Evolutionary conservation across 1,284 basidiomycete genomes (phyloP).

Genomic region (Ceratobasidium sp.): DNA sequence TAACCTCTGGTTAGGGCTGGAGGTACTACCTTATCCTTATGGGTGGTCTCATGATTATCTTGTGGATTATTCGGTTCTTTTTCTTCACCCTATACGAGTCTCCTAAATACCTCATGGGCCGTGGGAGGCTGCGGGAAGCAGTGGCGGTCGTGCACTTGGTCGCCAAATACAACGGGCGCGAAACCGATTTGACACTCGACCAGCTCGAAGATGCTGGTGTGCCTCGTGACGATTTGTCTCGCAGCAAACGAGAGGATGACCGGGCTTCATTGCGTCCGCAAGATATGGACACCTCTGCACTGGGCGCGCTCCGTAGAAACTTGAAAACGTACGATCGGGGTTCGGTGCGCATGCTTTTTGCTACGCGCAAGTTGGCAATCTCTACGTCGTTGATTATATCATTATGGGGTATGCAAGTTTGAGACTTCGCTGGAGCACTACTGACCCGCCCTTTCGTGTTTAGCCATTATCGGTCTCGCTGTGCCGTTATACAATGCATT

Average conservation of each 20-base stretch:
- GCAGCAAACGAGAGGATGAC: neutral
- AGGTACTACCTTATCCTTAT: constrained; percentile 73
- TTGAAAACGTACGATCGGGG: constrained; percentile 58
- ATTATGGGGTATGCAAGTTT: constrained; percentile 64
- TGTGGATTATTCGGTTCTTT: constrained; percentile 76
- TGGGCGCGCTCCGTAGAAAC: constrained; percentile 56
- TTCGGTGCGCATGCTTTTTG: constrained; percentile 67
- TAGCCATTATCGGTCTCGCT: constrained; percentile 77
- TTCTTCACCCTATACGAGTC: constrained; percentile 78
- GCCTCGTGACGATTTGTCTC: neutral
- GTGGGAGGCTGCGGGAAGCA: constrained; percentile 75
- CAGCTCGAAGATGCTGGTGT: constrained; percentile 55
- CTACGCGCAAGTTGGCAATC: constrained; percentile 68
- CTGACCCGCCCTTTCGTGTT: neutral
- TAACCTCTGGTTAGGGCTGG: constrained; percentile 65
- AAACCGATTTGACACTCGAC: constrained; percentile 62
- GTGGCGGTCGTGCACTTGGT: constrained; percentile 74
- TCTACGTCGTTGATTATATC: constrained; percentile 69
- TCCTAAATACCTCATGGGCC: constrained; percentile 78
- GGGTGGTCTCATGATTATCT: constrained; percentile 70
- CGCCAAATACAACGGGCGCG: constrained; percentile 72
- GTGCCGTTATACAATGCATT: constrained; percentile 79
- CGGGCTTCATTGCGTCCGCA: constrained; percentile 8
- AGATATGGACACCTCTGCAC: constrained; percentile 32
- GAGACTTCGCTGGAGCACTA: neutral